A percentile compares a stretch with the other conserved stretches of the same genome.
phyloP scores from a whole-genome alignment of 2,329 filamentous ascomycete species.

The Colletotrichum aenigma region DNA sequence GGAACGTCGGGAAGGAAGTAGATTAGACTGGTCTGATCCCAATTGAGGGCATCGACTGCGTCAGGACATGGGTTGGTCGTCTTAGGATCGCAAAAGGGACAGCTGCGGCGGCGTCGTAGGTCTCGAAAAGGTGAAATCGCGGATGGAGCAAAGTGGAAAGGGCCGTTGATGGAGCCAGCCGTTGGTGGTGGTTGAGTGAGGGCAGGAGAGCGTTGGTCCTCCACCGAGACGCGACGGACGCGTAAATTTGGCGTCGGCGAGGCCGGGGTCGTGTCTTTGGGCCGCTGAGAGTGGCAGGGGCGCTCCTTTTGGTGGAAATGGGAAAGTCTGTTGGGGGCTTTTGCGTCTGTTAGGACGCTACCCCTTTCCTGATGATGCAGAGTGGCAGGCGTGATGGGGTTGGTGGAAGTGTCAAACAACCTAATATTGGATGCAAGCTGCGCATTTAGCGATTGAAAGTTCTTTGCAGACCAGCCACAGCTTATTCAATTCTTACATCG shows the following conservation, averaged over 20 bases:
- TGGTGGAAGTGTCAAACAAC: no score
- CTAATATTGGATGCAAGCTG: no score
- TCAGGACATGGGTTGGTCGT: not conserved
- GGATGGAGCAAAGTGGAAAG: not conserved
- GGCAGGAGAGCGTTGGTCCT: not conserved
- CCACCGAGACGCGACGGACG: conserved; percentile 31
- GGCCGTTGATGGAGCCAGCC: not conserved
- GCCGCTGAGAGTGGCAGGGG: not conserved
- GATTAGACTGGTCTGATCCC: not conserved
- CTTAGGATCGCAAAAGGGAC: not conserved
- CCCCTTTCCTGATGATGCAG: not conserved
- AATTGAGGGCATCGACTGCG: not conserved
- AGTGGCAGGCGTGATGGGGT: no score
- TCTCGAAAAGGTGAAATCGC: not conserved
- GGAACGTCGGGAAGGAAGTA: not conserved
- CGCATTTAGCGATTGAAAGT: not conserved
- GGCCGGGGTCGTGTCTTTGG: conserved; percentile 21
- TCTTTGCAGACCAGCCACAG: not conserved
- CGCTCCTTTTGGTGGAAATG: not conserved
- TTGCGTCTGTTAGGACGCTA: not conserved
- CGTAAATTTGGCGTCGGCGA: conserved; percentile 34
- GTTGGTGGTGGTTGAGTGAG: not conserved
- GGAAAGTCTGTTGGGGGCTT: not conserved
- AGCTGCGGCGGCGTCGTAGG: not conserved
- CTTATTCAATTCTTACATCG: not conserved